Evolutionary conservation across 2,329 filamentous ascomycete species (phyloP), one percentile per base, ranked within the genome.

Genomic region (Eutypella sp.): DNA sequence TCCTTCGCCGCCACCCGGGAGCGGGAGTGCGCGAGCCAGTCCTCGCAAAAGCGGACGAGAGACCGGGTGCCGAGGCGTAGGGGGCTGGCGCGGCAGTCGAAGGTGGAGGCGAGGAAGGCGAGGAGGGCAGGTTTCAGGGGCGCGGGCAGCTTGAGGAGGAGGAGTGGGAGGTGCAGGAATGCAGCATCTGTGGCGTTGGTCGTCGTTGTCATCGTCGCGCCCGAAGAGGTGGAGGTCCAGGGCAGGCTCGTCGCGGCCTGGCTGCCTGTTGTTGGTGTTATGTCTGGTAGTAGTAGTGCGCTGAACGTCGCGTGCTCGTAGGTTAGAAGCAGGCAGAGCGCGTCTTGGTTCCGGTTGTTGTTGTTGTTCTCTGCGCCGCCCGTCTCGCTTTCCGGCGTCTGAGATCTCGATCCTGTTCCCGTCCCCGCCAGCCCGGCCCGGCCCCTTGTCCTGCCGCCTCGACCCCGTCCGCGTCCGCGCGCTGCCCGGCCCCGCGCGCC

Each of bases 81-180:
- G 4, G 73, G 64, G 44, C 67, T 73, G 38, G 81, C 70, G 23
- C 75, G 76, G 49, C 76, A 80, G 62, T 82, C 79, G 50, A 82
- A 81, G 0, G 71, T 72, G 36, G 61, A 69, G 3, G 70, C 66
- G 10, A 82, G 61, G 58, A 81, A 82, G 19, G 73, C 69, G n/a
- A 67, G 49, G 1, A 82, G 53, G 18, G 75, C 63, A 2, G 63
- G 47, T 52, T 77, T 78, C 1, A 82, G 63, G 2, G 75, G 62
- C 4, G 71, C 63, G 0, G 79, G 78, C 75, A 81, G 80, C 20
- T 77, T 70, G 24, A 80, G 59, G 1, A 82, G 62, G 2, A 82
- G 64, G 0, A 82, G 63, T 0, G 78, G 78, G 0, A 81, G 65
- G 24, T 68, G 58, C 3, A 76, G 27, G 44, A 81, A 81, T 1